phyloP scores from a whole-genome alignment of 2,329 filamentous ascomycete species.

The Colletotrichum agaves region DNA sequence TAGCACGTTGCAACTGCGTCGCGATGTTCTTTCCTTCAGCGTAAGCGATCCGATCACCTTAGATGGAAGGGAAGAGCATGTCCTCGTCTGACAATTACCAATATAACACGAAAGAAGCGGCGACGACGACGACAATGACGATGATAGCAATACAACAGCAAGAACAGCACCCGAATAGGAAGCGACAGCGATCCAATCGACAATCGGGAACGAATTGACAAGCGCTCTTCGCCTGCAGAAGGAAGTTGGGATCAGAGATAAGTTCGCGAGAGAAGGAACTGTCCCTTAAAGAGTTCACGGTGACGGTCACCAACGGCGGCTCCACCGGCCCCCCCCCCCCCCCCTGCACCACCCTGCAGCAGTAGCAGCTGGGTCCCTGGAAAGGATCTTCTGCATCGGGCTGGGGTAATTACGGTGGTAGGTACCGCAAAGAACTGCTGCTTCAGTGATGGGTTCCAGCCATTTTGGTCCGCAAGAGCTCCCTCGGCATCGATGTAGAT shows the following conservation, averaged over 20 bases:
- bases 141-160: neutral
- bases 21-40: neutral
- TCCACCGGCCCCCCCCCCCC: too few relatives aligned
- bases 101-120: too few relatives aligned
- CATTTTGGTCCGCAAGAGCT: neutral
- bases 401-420: slow-evolving; percentile 23
- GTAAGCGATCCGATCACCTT: neutral
- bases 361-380: slow-evolving; percentile 7
- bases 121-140: neutral
- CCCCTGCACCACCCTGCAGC: slow-evolving; percentile 8
- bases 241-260: neutral
- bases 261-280: slow-evolving; percentile 9
- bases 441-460: slow-evolving; percentile 9
- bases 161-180: neutral
- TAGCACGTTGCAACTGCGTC: neutral
- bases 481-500: neutral
- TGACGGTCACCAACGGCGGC: neutral
- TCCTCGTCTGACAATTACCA: too few relatives aligned
- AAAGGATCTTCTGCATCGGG: slow-evolving; percentile 25
- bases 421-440: slow-evolving; percentile 1
- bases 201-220: neutral
- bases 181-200: neutral
- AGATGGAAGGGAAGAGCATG: too few relatives aligned
- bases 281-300: slow-evolving; percentile 24
- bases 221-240: neutral